These are phyloP conservation scores for Caulochytrium protostelioides DNA, from an alignment of 371 early-diverging fungal genomes.

Conservation along the genomic window DNA sequence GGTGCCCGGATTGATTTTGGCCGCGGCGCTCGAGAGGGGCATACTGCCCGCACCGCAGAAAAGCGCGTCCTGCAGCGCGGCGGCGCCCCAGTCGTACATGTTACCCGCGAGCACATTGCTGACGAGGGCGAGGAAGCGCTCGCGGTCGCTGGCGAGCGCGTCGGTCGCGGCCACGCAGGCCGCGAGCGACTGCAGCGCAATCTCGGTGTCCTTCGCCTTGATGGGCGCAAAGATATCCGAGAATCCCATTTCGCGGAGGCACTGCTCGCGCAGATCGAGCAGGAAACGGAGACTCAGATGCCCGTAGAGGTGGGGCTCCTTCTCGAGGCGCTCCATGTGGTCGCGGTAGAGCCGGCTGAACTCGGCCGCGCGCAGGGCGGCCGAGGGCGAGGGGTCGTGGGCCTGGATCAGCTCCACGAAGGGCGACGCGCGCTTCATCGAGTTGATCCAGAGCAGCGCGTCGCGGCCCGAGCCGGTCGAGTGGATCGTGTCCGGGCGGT, in stretches of 20 bases:
- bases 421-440: too few species aligned
- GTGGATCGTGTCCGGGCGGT: background rate
- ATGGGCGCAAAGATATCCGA: conserved; percentile 38
- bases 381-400: background rate
- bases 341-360: conserved; percentile 27
- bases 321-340: conserved; percentile 27
- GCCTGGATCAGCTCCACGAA: too few species aligned
- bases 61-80: background rate
- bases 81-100: conserved; percentile 49
- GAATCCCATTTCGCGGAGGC: conserved; percentile 47
- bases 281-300: conserved; percentile 32
- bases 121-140: background rate
- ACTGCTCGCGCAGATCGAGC: conserved; percentile 48
- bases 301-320: conserved; percentile 41
- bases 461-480: background rate
- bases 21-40: too few species aligned
- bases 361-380: conserved; percentile 1
- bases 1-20: too few species aligned
- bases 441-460: too few species aligned
- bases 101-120: conserved; percentile 43
- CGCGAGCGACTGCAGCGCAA: conserved; percentile 27
- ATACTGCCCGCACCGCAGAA: too few species aligned
- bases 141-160: conserved; percentile 2
- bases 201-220: conserved; percentile 32
- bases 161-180: conserved; percentile 21